A percentile compares a stretch with the other conserved stretches of the same genome.
Conservation (phyloP, 73 alveolate genomes). For the Stentor roeselii region DNA sequence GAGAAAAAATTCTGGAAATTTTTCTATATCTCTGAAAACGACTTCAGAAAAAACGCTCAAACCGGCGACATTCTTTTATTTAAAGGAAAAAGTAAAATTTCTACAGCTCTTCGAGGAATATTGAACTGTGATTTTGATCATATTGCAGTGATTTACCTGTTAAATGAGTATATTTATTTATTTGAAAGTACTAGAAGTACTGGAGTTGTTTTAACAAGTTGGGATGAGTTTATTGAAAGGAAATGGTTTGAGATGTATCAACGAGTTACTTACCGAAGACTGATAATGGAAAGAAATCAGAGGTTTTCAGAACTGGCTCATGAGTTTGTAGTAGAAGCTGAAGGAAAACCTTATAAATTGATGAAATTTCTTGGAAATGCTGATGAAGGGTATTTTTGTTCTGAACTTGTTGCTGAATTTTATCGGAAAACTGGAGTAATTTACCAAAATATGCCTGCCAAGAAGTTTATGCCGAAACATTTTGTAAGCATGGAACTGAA, state of each 20-base stretch:
- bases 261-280: constrained; percentile 33
- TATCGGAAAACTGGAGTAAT: constrained; percentile 33
- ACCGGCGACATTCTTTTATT: constrained; percentile 86
- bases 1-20: constrained; percentile 41
- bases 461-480: constrained; percentile 56
- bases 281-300: constrained; percentile 15
- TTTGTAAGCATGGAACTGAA: constrained; percentile 16
- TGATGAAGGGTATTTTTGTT: constrained; percentile 36
- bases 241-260: constrained; percentile 36
- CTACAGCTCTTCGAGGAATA: not conserved
- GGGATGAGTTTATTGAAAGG: constrained; percentile 35
- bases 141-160: not conserved
- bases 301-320: not conserved
- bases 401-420: constrained; percentile 44
- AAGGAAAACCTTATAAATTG: constrained; percentile 39
- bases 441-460: constrained; percentile 60
- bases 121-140: not conserved
- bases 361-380: not conserved
- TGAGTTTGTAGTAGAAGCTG: constrained; percentile 34
- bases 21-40: constrained; percentile 51
- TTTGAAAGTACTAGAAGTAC: not conserved
- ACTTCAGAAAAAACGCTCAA: constrained; percentile 65
- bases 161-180: not conserved
- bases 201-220: constrained; percentile 34
- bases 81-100: constrained; percentile 42